These are phyloP conservation scores for Alternaria atra DNA, from an alignment of 2,329 filamentous ascomycete genomes.

Conservation along the genomic window DNA sequence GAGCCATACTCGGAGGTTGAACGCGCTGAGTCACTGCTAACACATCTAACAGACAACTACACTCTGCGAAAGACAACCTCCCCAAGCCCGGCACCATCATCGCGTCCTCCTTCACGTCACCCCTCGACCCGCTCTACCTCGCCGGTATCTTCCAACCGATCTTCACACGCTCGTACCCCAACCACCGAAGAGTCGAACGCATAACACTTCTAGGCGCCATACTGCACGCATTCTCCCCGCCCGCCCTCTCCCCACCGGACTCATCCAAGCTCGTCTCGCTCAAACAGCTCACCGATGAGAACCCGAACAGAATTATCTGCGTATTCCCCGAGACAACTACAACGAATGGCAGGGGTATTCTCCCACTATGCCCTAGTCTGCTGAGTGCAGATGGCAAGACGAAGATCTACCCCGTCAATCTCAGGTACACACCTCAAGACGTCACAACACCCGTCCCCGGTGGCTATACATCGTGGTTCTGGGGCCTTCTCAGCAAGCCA, in stretches of 20 bases:
- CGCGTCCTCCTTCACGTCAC: constrained; percentile 89
- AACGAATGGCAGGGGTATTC: constrained; percentile 89
- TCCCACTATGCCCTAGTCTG: constrained; percentile 82
- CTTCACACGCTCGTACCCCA: constrained; percentile 86
- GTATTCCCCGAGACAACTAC: constrained; percentile 95
- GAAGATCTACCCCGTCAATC: constrained; percentile 87
- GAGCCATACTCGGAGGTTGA: background rate
- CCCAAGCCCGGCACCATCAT: constrained; percentile 84
- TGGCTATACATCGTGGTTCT: constrained; percentile 76
- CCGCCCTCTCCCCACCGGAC: constrained; percentile 52
- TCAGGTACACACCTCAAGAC: constrained; percentile 88
- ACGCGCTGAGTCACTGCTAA: constrained; percentile 10
- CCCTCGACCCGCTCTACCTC: constrained; percentile 91
- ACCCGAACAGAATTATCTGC: constrained; percentile 80
- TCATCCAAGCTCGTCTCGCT: constrained; percentile 49
- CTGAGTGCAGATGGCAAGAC: constrained; percentile 71
- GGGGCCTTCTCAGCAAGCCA: constrained; percentile 83
- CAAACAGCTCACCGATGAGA: constrained; percentile 65
- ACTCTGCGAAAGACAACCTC: constrained; percentile 64
- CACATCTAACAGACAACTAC: constrained; percentile 24
- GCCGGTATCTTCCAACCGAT: constrained; percentile 96
- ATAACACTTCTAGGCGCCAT: constrained; percentile 82
- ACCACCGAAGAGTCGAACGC: constrained; percentile 74
- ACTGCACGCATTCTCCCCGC: constrained; percentile 72
- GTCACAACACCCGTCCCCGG: constrained; percentile 90